These are phyloP conservation scores for Colletotrichum kahawae DNA, from an alignment of 2,329 filamentous ascomycete species.

Conservation along the genomic window DNA sequence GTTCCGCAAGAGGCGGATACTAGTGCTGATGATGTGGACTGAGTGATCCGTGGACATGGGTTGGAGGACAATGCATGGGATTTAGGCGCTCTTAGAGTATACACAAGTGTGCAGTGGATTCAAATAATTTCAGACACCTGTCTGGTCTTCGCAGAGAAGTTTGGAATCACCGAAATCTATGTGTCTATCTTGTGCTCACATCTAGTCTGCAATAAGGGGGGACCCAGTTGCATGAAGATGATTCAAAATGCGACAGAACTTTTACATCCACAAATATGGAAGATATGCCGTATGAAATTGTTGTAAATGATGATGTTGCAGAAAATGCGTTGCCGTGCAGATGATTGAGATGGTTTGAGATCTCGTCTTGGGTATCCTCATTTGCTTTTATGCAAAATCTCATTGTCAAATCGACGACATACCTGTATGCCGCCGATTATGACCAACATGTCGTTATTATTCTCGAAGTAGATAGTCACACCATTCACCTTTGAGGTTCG, in stretches of 20 bases:
- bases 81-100: background rate
- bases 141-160: background rate
- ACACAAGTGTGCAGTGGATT: background rate
- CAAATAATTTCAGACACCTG: background rate
- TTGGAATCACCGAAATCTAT: background rate
- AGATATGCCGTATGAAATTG: background rate
- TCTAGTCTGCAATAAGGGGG: background rate
- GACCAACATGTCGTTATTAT: background rate
- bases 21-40: conserved; percentile 51
- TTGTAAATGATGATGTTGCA: background rate
- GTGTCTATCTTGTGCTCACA: background rate
- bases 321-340: background rate
- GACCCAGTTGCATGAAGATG: background rate
- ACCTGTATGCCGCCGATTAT: background rate
- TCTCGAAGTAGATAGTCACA: background rate
- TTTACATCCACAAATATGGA: background rate
- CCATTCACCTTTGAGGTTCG: background rate
- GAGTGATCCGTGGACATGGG: background rate
- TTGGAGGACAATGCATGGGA: background rate
- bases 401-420: background rate
- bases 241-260: background rate
- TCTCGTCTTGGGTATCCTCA: background rate
- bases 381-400: background rate
- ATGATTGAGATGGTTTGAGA: background rate
- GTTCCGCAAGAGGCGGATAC: conserved; percentile 30